These are phyloP conservation scores for Fusarium irregulare DNA, from an alignment of 2,329 filamentous ascomycete genomes.

Conservation along the genomic window DNA sequence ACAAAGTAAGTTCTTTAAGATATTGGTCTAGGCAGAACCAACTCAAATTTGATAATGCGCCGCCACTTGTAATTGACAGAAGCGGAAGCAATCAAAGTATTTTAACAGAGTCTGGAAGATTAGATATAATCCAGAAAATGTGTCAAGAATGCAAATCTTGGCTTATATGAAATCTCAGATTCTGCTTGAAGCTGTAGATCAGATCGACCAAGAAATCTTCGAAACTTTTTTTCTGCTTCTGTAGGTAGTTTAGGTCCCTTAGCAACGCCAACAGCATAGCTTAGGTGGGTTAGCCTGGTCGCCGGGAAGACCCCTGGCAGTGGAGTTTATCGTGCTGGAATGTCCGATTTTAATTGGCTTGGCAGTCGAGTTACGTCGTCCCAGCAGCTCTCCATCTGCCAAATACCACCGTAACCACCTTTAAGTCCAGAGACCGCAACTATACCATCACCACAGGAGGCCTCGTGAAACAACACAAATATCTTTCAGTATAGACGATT, in stretches of 20 bases:
- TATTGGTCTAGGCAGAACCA: constrained; percentile 7
- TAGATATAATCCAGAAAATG: background rate
- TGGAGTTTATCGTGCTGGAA: constrained; percentile 41
- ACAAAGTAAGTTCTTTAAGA: constrained; percentile 8
- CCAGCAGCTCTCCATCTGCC: constrained; percentile 39
- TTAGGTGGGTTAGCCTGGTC: constrained; percentile 33
- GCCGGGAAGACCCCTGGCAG: constrained; percentile 44
- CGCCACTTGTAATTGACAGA: constrained; percentile 1
- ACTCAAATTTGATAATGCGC: constrained; percentile 16
- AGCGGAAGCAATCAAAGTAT: background rate
- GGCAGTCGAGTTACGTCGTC: constrained; percentile 32
- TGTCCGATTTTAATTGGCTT: constrained; percentile 44
- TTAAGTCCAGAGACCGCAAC: constrained; percentile 31
- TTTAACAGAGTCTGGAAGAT: too few species aligned
- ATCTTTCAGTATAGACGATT: background rate
- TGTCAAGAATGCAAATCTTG: background rate
- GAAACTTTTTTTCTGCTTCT: constrained; percentile 45
- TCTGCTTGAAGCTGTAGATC: constrained; percentile 31
- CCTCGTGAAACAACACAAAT: constrained; percentile 11
- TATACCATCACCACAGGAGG: constrained; percentile 20
- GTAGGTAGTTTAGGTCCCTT: constrained; percentile 26
- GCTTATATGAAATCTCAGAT: constrained; percentile 3
- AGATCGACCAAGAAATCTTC: constrained; percentile 15
- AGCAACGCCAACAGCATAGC: constrained; percentile 21
- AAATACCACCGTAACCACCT: constrained; percentile 31